These are phyloP conservation scores for Tetrapisispora iriomotensis DNA, from an alignment of 805 yeast genomes.

Conservation along the genomic window DNA sequence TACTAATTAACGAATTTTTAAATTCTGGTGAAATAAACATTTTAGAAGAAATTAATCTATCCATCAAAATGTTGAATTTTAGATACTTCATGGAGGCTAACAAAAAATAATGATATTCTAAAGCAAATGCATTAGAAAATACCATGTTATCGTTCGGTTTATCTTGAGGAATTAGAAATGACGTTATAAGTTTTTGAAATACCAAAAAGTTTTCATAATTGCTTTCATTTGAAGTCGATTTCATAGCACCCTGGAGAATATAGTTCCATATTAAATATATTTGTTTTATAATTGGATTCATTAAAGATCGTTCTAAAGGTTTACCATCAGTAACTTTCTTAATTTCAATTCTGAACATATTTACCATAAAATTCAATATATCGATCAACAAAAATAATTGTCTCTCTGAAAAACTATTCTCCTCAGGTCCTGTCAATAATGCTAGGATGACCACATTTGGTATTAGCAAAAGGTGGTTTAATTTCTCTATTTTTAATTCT, in stretches of 20 bases:
- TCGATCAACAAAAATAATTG: conserved; percentile 1
- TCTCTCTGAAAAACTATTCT: background rate
- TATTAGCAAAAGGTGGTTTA: background rate
- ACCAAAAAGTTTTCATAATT: background rate
- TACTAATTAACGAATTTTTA: background rate
- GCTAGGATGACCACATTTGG: background rate
- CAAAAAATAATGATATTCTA: background rate
- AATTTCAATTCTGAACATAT: background rate
- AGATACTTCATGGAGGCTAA: background rate
- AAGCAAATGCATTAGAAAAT: background rate
- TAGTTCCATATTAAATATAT: conserved; percentile 1
- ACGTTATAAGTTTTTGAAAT: background rate
- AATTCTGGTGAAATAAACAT: background rate
- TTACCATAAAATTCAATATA: background rate
- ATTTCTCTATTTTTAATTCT: background rate
- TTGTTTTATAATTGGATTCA: background rate
- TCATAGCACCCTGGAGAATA: too few relatives aligned
- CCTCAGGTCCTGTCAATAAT: background rate
- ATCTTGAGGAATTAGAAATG: background rate
- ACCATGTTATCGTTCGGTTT: too few relatives aligned
- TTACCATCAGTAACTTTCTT: background rate
- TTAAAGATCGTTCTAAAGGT: background rate
- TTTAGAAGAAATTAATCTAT: conserved; percentile 1
- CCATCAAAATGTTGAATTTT: conserved; percentile 3
- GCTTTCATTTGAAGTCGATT: too few relatives aligned